Evolutionary conservation across 176 grass and related monocot genomes (phyloP).

Genomic region (barley (Hordeum vulgare)): DNA sequence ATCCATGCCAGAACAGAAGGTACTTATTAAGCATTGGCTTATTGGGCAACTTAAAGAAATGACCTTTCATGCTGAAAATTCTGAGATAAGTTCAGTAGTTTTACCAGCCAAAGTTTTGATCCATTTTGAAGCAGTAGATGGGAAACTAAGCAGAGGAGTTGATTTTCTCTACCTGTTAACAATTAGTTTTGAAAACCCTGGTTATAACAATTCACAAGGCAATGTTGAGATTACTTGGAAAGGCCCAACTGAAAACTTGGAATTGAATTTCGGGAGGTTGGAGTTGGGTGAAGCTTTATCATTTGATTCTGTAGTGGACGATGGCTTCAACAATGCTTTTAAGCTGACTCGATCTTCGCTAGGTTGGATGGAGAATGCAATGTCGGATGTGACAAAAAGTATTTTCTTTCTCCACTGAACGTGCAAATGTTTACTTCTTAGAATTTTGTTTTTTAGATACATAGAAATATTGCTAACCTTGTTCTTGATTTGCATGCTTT

Average conservation of each 20-base stretch:
- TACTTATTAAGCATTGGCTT: conserved; percentile 79
- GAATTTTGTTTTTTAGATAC: background rate
- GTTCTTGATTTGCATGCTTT: conserved; percentile 14
- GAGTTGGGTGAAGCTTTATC: conserved; percentile 68
- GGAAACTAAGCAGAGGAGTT: conserved; percentile 35
- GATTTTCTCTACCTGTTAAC: conserved; percentile 65
- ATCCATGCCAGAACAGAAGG: conserved; percentile 35
- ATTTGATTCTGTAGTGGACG: conserved; percentile 43
- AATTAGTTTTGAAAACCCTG: conserved; percentile 49
- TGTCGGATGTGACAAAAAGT: conserved; percentile 79
- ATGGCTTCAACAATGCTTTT: conserved; percentile 36
- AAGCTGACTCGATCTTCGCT: conserved; percentile 60
- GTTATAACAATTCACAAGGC: conserved; percentile 28
- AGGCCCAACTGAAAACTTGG: conserved; percentile 39
- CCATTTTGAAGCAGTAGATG: conserved; percentile 71
- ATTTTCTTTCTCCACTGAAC: conserved; percentile 22
- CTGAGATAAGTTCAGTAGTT: conserved; percentile 41
- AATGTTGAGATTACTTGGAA: conserved; percentile 53
- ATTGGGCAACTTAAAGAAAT: conserved; percentile 61
- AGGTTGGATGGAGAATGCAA: conserved; percentile 79
- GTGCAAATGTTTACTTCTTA: background rate
- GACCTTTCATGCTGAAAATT: conserved; percentile 34
- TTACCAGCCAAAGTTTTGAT: conserved; percentile 67
- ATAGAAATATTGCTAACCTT: background rate
- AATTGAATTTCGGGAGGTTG: conserved; percentile 47